Conservation (phyloP, 192 early-diverging fungal genomes). For the Coemansia biformis region DNA sequence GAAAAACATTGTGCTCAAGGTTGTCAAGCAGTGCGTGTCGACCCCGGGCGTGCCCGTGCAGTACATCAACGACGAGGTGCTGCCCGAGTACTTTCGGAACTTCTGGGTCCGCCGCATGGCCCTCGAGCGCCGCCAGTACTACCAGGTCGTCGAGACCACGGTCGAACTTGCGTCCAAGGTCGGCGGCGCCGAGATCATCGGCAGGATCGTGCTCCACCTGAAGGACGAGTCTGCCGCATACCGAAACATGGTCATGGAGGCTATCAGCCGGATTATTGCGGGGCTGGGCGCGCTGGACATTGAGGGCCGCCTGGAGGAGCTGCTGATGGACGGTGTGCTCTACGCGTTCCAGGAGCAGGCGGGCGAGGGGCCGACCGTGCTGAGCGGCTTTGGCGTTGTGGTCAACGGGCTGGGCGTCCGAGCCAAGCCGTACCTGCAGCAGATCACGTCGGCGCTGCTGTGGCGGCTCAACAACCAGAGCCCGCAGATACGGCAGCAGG, state of each 20-base stretch:
- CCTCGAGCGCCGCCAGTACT: conserved; percentile 86
- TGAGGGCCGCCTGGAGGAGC: conserved; percentile 84
- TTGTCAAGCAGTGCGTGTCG: conserved; percentile 91
- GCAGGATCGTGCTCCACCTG: conserved; percentile 80
- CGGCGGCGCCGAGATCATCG: conserved; percentile 86
- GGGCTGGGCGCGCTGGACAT: conserved; percentile 85
- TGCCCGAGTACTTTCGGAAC: conserved; percentile 91
- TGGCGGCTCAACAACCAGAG: conserved; percentile 98
- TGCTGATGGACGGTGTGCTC: conserved; percentile 93
- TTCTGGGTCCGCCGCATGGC: conserved; percentile 99
- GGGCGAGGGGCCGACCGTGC: conserved; percentile 82
- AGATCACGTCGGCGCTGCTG: conserved; percentile 89
- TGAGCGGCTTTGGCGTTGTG: conserved; percentile 94
- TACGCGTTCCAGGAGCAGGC: conserved; percentile 99
- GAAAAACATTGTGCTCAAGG: conserved; percentile 97
- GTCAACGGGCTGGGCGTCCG: conserved; percentile 86
- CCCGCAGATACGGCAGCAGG: conserved; percentile 93
- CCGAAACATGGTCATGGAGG: conserved; percentile 98
- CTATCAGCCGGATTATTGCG: conserved; percentile 74
- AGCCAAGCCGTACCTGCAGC: conserved; percentile 87
- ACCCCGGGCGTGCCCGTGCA: conserved; percentile 84
- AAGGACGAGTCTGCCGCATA: conserved; percentile 94
- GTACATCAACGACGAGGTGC: conserved; percentile 85
- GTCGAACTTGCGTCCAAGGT: conserved; percentile 91
- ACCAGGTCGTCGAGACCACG: conserved; percentile 92